Conservation (phyloP, 2,329 filamentous ascomycete genomes). For the Curvularia sp. region DNA sequence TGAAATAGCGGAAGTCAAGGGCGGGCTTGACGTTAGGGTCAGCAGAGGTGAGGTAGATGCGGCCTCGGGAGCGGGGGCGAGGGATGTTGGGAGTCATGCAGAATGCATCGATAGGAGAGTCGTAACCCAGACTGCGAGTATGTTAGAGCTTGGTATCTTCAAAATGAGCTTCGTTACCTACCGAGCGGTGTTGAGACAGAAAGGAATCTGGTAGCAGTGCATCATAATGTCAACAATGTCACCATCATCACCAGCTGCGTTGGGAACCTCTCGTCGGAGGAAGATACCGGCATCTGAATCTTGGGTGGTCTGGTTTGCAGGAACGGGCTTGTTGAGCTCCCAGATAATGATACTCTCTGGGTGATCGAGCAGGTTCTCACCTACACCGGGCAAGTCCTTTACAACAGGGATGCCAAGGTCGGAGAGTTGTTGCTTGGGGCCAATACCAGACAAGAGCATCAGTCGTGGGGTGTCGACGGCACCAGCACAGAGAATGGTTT, state of each 20-base stretch:
- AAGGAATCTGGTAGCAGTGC: slow-evolving; percentile 96
- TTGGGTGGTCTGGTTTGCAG: slow-evolving; percentile 84
- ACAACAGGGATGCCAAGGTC: slow-evolving; percentile 61
- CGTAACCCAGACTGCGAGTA: slow-evolving; percentile 68
- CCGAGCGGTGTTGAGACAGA: slow-evolving; percentile 82
- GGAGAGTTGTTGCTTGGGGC: slow-evolving; percentile 57
- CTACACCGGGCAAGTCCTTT: slow-evolving; percentile 66
- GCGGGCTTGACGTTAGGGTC: slow-evolving; percentile 81
- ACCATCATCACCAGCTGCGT: slow-evolving; percentile 73
- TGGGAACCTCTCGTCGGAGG: slow-evolving; percentile 75
- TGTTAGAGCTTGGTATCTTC: slow-evolving; percentile 13
- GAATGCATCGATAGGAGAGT: slow-evolving; percentile 76
- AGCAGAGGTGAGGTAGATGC: slow-evolving; percentile 76
- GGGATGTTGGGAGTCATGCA: slow-evolving; percentile 95
- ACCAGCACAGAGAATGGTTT: slow-evolving; percentile 81
- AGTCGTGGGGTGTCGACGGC: slow-evolving; percentile 81
- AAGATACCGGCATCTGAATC: slow-evolving; percentile 90
- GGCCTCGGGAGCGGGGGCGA: slow-evolving; percentile 77
- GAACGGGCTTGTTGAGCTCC: slow-evolving; percentile 81
- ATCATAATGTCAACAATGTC: slow-evolving; percentile 89
- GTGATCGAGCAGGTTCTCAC: slow-evolving; percentile 70
- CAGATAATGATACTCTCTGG: slow-evolving; percentile 72
- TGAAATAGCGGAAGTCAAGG: slow-evolving; percentile 89
- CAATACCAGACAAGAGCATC: slow-evolving; percentile 61
- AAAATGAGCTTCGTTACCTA: slow-evolving; percentile 26